Percentiles rank a stretch among this genome's conserved stretches.
These are phyloP conservation scores for Paulownia fortunei DNA, from an alignment of 257 asterid species.

Conservation along the genomic window DNA sequence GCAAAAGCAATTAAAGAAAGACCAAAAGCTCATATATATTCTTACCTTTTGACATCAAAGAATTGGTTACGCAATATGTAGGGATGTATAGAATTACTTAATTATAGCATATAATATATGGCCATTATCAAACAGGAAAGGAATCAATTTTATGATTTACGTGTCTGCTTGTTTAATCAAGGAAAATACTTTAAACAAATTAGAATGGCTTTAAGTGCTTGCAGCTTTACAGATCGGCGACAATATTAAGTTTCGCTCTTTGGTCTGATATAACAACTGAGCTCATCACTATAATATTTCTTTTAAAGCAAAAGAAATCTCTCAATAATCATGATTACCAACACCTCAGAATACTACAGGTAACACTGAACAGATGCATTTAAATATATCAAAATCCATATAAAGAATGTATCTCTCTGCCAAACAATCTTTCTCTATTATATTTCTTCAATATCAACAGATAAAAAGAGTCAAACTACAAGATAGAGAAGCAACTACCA, in stretches of 20 bases:
- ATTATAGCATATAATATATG: not conserved
- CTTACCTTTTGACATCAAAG: not conserved
- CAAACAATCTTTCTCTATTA: not conserved
- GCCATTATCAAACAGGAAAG: not conserved
- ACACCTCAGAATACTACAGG: not conserved
- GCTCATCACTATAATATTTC: not conserved
- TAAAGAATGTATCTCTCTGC: not conserved
- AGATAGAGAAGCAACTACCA: constrained; percentile 4
- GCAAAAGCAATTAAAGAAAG: not conserved
- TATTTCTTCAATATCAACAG: not conserved
- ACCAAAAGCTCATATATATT: not conserved
- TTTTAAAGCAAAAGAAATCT: not conserved
- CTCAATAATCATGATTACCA: not conserved
- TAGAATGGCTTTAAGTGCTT: not conserved
- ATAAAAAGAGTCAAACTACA: not conserved
- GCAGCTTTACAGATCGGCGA: not conserved
- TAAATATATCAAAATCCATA: not conserved
- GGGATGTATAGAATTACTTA: not conserved
- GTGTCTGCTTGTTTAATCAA: not conserved
- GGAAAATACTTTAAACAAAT: not conserved
- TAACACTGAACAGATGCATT: not conserved
- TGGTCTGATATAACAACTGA: not conserved
- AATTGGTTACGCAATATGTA: not conserved
- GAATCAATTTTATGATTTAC: not conserved
- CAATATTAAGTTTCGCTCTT: not conserved